Evolutionary conservation across 768 basidiomycete genomes (phyloP).

Genomic region (Trametes punicea): DNA sequence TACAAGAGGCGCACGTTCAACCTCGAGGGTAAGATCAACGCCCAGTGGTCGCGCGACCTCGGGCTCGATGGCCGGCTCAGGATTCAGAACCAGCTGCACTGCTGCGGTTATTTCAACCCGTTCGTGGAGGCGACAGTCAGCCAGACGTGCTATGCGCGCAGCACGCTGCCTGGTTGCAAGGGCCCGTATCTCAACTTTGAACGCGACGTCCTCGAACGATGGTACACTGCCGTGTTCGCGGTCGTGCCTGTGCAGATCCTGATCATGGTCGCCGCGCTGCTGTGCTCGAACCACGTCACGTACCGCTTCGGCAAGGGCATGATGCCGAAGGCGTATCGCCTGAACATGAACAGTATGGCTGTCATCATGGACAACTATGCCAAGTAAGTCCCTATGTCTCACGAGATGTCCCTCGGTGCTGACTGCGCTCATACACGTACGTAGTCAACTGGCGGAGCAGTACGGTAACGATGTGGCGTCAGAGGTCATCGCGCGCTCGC

Average conservation of each 20-base stretch:
- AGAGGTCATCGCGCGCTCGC: slow-evolving; percentile 55
- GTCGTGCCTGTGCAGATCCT: slow-evolving; percentile 66
- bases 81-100: slow-evolving; percentile 71
- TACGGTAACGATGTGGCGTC: slow-evolving; percentile 64
- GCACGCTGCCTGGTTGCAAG: slow-evolving; percentile 73
- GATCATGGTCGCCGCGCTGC: slow-evolving; percentile 58
- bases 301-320: slow-evolving; percentile 87
- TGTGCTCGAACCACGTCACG: slow-evolving; percentile 83
- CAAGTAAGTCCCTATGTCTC: slow-evolving; percentile 39
- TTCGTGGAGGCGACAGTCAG: slow-evolving; percentile 77
- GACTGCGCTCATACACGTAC: slow-evolving; percentile 1
- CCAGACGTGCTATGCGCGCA: slow-evolving; percentile 72
- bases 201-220: slow-evolving; percentile 48
- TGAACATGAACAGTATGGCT: slow-evolving; percentile 71
- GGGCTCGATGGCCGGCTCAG: slow-evolving; percentile 58
- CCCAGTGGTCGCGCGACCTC: slow-evolving; percentile 67
- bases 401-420: background rate
- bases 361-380: slow-evolving; percentile 85
- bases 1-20: slow-evolving; percentile 76
- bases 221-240: slow-evolving; percentile 65
- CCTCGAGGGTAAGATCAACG: slow-evolving; percentile 77
- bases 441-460: slow-evolving; percentile 72
- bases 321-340: slow-evolving; percentile 80
- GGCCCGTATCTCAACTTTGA: slow-evolving; percentile 56
- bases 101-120: slow-evolving; percentile 80